A percentile compares a stretch with the other conserved stretches of the same genome.
These are phyloP conservation scores for Mesotaenium endlicherianum DNA, from an alignment of 139 green algal species.

Conservation along the genomic window DNA sequence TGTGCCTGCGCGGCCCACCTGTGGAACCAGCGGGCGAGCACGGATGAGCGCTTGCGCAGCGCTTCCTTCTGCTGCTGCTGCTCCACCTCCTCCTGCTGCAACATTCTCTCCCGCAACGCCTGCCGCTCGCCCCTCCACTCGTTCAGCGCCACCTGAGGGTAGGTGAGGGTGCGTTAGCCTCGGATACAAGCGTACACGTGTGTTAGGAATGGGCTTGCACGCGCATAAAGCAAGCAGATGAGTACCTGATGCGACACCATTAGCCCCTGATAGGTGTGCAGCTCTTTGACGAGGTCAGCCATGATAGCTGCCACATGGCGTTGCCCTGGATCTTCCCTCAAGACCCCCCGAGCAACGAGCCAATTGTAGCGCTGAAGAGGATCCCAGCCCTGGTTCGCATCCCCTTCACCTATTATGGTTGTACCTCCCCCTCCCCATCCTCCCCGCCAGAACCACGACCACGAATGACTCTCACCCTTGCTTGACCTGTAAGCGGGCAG, in stretches of 20 bases:
- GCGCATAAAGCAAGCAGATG: neutral
- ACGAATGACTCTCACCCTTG: too few relatives aligned
- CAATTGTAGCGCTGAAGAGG: neutral
- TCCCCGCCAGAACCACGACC: too few relatives aligned
- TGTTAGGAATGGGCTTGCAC: neutral
- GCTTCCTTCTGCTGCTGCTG: neutral
- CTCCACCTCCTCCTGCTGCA: conserved; percentile 2
- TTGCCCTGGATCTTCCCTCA: conserved; percentile 1
- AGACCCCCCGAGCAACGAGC: neutral
- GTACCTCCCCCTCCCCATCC: too few relatives aligned
- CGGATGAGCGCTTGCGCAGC: neutral
- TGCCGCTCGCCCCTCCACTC: neutral
- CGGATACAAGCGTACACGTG: neutral
- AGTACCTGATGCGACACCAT: neutral
- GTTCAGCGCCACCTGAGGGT: neutral
- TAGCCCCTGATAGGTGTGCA: neutral
- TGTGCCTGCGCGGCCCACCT: neutral
- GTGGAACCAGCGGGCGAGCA: neutral
- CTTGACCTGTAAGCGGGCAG: too few relatives aligned
- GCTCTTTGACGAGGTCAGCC: neutral
- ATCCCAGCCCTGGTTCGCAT: too few relatives aligned
- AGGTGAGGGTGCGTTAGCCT: neutral
- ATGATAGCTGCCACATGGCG: neutral
- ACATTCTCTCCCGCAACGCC: neutral
- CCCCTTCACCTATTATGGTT: too few relatives aligned